phyloP scores from a whole-genome alignment of 352 stramenopile species.

The Thalassiosira sp. region DNA sequence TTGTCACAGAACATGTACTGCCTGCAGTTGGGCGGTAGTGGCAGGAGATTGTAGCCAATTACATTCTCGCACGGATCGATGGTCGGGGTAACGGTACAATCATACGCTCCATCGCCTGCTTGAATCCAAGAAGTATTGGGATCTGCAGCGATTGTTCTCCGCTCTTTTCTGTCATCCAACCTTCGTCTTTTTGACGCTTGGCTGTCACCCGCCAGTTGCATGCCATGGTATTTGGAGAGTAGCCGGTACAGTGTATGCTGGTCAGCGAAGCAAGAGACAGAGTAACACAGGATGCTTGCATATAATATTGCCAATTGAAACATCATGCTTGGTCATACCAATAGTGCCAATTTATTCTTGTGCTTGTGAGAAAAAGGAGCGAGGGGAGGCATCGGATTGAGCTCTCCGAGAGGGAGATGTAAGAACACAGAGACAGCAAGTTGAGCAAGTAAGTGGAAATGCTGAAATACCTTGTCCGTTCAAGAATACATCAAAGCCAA shows the following conservation, averaged over 20 bases:
- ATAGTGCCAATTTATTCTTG: no score
- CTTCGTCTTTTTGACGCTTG: conserved; percentile 1
- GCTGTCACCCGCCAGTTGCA: no score
- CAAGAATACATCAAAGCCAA: no score
- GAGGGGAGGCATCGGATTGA: no score
- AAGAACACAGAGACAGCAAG: no score
- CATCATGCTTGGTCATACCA: neutral
- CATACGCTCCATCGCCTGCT: neutral
- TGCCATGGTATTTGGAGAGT: neutral
- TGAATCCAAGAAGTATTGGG: neutral
- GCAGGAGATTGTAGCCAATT: conserved; percentile 9
- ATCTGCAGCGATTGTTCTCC: neutral
- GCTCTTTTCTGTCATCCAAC: neutral
- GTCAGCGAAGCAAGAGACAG: neutral
- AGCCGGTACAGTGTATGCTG: no score
- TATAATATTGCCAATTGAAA: neutral
- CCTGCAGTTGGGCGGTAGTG: neutral
- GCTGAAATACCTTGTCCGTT: no score
- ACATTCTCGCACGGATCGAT: conserved; percentile 5
- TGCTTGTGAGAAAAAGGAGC: no score
- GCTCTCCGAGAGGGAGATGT: no score
- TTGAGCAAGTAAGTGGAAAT: no score
- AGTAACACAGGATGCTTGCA: neutral
- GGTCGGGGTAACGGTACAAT: neutral
- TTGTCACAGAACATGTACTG: conserved; percentile 6